Evolutionary conservation across 352 stramenopile genomes (phyloP).

Genomic region (Phytophthora cactorum): DNA sequence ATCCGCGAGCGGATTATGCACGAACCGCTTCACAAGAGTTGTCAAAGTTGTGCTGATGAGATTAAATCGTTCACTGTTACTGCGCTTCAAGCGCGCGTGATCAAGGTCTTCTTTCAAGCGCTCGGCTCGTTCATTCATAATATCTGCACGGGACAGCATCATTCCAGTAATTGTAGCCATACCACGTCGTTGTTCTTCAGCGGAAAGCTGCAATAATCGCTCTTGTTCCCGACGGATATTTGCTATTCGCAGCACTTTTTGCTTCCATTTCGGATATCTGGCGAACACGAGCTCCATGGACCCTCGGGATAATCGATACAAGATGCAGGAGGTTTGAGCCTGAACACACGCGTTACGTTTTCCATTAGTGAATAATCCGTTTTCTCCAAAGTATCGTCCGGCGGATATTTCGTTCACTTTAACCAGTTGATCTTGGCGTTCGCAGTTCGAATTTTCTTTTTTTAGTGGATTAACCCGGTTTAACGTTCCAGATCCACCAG

Average conservation of each 20-base stretch:
- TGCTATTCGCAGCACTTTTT: constrained; percentile 57
- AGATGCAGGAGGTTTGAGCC: constrained; percentile 64
- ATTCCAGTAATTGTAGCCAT: constrained; percentile 17
- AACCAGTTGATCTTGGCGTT: background rate
- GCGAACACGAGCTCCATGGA: constrained; percentile 64
- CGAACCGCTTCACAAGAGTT: background rate
- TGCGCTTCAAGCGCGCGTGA: constrained; percentile 17
- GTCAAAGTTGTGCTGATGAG: background rate
- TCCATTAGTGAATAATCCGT: constrained; percentile 63
- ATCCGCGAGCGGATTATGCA: constrained; percentile 5
- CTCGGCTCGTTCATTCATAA: constrained; percentile 35
- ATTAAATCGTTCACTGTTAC: constrained; percentile 3
- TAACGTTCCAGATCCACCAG: background rate
- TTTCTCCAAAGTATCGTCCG: constrained; percentile 74
- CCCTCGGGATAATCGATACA: constrained; percentile 71
- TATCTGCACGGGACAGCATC: constrained; percentile 31
- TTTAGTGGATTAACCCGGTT: background rate
- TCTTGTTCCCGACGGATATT: constrained; percentile 59
- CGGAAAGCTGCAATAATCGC: constrained; percentile 37
- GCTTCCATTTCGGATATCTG: constrained; percentile 56
- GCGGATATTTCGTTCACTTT: constrained; percentile 58
- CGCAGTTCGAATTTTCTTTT: background rate
- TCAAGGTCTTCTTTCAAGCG: constrained; percentile 27
- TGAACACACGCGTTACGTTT: constrained; percentile 57
- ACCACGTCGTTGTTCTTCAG: constrained; percentile 24